Evolutionary conservation across 1,284 basidiomycete species (phyloP).

Genomic region (Cryptococcus sp.): DNA sequence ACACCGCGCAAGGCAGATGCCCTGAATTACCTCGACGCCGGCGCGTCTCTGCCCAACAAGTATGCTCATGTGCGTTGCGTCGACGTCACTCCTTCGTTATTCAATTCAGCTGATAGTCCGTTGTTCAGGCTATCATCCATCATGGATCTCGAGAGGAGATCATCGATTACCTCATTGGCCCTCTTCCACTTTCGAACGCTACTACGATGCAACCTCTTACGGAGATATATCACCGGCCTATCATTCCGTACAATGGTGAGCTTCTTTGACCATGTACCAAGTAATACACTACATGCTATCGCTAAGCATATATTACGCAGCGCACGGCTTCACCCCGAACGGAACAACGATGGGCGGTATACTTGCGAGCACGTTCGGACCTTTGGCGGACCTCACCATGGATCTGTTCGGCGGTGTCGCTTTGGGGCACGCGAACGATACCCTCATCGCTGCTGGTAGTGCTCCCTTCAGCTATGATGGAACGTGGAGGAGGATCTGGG

Average conservation of each 20-base stretch:
- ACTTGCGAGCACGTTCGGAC: conserved; percentile 27
- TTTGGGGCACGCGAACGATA: conserved; percentile 12
- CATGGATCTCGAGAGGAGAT: conserved; percentile 50
- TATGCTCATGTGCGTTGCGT: conserved; percentile 34
- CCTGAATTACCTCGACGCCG: conserved; percentile 29
- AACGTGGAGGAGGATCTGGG: conserved; percentile 56
- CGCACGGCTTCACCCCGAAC: conserved; percentile 17
- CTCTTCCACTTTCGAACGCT: conserved; percentile 33
- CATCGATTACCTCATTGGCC: conserved; percentile 46
- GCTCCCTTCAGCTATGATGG: conserved; percentile 58
- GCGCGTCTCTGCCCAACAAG: conserved; percentile 16
- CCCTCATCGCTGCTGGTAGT: conserved; percentile 3
- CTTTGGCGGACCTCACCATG: conserved; percentile 35
- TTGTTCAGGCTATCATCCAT: conserved; percentile 58
- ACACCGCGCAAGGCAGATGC: conserved; percentile 41
- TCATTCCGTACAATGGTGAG: conserved; percentile 26
- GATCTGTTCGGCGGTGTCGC: conserved; percentile 47
- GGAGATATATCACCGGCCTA: conserved; percentile 27
- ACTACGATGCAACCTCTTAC: conserved; percentile 22
- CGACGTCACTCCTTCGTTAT: neutral
- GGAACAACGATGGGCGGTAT: conserved; percentile 52
- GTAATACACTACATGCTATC: neutral
- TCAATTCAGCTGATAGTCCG: neutral
- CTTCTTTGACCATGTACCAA: conserved; percentile 2
- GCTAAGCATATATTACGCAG: neutral